These are phyloP conservation scores for Melaleuca quinquenervia DNA, from an alignment of 345 rosid genomes.

Conservation along the genomic window DNA sequence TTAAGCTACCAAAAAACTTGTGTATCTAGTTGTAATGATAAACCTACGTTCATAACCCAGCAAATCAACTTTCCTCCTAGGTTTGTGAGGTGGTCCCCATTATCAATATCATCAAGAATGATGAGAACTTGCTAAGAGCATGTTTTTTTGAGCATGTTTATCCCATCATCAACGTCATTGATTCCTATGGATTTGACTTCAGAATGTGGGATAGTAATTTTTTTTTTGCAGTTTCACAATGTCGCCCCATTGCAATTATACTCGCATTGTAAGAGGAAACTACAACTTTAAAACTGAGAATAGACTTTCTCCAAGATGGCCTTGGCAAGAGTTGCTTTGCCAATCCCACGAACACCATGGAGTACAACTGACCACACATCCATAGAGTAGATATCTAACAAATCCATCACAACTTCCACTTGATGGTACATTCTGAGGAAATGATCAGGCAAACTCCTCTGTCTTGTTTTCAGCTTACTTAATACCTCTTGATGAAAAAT, in stretches of 20 bases:
- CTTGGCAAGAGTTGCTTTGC: constrained; percentile 2
- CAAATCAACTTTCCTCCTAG: not conserved
- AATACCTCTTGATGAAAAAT: not conserved
- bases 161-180: not conserved
- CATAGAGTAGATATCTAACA: not conserved
- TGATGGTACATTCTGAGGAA: not conserved
- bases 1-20: not conserved
- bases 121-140: not conserved
- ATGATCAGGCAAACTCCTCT: not conserved
- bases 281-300: not conserved
- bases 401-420: not conserved
- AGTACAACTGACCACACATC: not conserved
- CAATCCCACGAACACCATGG: not conserved
- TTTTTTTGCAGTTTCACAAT: not conserved
- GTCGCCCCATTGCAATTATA: not conserved
- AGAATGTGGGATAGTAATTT: not conserved
- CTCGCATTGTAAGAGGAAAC: not conserved
- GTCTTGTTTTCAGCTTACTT: not conserved
- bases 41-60: not conserved
- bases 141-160: not conserved
- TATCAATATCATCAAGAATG: not conserved
- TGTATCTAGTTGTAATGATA: constrained; percentile 2
- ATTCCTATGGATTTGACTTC: not conserved
- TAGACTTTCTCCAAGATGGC: not conserved
- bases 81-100: not conserved